Evolutionary conservation across 2,329 filamentous ascomycete species (phyloP).

Genomic region (Alternaria panax): DNA sequence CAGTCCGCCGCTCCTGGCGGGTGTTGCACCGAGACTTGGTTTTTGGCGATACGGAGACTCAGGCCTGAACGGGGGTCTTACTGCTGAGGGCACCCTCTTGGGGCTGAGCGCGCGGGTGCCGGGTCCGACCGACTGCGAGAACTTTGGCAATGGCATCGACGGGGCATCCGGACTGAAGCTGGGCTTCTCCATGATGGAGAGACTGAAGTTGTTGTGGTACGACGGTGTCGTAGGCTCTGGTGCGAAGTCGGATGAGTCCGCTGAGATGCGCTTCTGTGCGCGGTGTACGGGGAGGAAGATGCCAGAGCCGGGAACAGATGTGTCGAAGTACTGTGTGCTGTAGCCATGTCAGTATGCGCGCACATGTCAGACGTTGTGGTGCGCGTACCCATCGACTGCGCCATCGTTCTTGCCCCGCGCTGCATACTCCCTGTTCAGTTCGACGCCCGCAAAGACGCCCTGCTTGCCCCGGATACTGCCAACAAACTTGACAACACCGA

Average conservation of each 20-base stretch:
- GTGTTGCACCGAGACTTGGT: conserved; percentile 43
- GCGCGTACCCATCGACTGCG: conserved; percentile 86
- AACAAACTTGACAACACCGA: conserved; percentile 87
- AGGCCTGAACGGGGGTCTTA: conserved; percentile 80
- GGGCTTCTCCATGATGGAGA: conserved; percentile 61
- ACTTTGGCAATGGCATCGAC: conserved; percentile 76
- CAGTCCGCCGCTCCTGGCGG: conserved; percentile 63
- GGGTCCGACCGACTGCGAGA: conserved; percentile 87
- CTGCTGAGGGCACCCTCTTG: conserved; percentile 69
- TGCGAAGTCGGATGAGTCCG: conserved; percentile 63
- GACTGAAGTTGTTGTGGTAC: conserved; percentile 61
- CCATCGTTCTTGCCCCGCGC: conserved; percentile 91
- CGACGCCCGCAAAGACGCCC: conserved; percentile 90
- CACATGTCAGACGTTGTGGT: not conserved
- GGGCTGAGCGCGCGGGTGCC: conserved; percentile 73
- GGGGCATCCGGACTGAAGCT: conserved; percentile 59
- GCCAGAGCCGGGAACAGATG: conserved; percentile 78
- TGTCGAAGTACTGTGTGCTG: conserved; percentile 78
- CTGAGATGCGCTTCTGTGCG: conserved; percentile 72
- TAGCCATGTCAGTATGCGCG: conserved; percentile 17
- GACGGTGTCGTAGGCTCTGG: conserved; percentile 74
- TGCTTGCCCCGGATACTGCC: conserved; percentile 88
- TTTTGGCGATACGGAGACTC: conserved; percentile 82
- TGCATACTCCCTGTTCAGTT: conserved; percentile 82
- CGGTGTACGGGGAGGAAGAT: conserved; percentile 93